A percentile compares a stretch with the other conserved stretches of the same genome.
Evolutionary conservation across 768 basidiomycete species (phyloP).

Genomic region (Mycena alexandri): DNA sequence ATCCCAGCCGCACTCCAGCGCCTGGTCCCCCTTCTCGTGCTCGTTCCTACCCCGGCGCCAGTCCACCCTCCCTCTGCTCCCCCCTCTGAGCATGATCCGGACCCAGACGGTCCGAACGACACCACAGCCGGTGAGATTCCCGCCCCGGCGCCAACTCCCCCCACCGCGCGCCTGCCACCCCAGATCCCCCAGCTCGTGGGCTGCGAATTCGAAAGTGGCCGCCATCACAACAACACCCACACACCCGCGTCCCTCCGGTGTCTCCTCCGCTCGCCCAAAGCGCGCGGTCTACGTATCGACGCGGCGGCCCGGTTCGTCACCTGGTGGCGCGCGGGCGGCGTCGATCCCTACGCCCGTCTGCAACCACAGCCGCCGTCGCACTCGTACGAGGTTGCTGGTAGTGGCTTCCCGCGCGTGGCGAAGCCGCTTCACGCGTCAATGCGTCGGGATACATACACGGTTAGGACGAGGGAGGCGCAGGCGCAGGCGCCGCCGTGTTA

Average conservation of each 20-base stretch:
- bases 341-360: neutral
- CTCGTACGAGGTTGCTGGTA: too few relatives aligned
- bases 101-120: neutral
- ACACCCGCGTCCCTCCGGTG: neutral
- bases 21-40: conserved; percentile 23
- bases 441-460: neutral
- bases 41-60: neutral
- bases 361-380: neutral
- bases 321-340: conserved; percentile 22
- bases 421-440: neutral
- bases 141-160: too few relatives aligned
- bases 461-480: neutral
- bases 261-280: neutral
- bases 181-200: too few relatives aligned
- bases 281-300: neutral
- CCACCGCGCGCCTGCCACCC: too few relatives aligned
- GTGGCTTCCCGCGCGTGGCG: neutral
- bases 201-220: too few relatives aligned
- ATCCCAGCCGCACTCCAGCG: conserved; percentile 6
- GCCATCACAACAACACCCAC: neutral
- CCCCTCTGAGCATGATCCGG: neutral
- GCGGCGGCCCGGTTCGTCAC: conserved; percentile 11
- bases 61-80: neutral
- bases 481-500: neutral
- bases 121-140: neutral